Base-by-base conservation (phyloP, 768 basidiomycete genomes). In the Lactarius quietus region DNA sequence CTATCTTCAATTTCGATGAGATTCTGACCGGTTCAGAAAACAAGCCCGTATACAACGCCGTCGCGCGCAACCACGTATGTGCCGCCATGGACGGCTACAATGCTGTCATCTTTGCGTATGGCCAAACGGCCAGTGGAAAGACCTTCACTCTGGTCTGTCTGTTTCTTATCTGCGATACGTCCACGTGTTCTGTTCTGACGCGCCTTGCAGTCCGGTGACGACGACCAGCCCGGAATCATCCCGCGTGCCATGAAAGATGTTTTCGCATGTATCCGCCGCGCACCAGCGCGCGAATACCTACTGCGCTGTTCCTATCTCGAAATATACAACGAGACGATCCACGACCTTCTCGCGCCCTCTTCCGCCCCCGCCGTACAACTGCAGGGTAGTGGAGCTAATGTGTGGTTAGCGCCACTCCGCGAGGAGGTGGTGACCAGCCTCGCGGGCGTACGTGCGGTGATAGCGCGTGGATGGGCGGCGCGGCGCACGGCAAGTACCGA, bases 71-170 rank as follows among this genome's bases (percentile, higher is more conserved):
- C 3, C 92, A 93, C 71, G 91, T 93, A 1, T 85, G 84, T 63
- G 92, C 95, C 4, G 93, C 95, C 12, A 97, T 98, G 94, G 92
- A 93, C 58, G 97, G 97, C 20, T 98, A 86, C 81, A 98, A 98
- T 75, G 86, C 95, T 9, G 92, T 98, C 68, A 85, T 98, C 48
- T 99, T 99, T 71, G 96, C 97, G 0, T 91, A 92, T 60, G 90
- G 91, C 9, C 96, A 98, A 74, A 98, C 97, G 0, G 88, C 87
- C 6, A 85, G 83, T 36, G 89, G 89, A 58, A 90, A 90, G 76
- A 89, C 89, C 0, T 86, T 86, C 70, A 89, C 87, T 3, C 78
- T 87, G 23, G 83, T 83, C 62, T 60, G 80, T 73, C 31, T n/a
- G 4, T 33, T 1, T 18, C 5, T 23, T 38, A 4, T 9, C 1